Evolutionary conservation across 2,329 filamentous ascomycete species (phyloP).

Genomic region (Penicillium sp.): DNA sequence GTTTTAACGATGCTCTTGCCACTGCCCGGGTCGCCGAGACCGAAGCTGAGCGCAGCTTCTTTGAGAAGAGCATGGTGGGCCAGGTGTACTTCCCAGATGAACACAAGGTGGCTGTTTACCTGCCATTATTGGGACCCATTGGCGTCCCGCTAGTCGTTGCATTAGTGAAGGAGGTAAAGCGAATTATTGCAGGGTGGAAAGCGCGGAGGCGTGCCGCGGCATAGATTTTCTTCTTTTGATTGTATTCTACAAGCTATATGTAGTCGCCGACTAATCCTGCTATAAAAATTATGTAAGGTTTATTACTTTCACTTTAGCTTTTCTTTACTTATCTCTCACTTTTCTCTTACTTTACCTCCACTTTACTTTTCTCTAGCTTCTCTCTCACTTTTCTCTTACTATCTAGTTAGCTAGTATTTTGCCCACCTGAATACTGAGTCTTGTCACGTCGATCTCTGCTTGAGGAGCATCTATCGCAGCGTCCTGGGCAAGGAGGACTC

Average conservation of each 20-base stretch:
- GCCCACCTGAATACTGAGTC: no score
- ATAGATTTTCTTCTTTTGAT: conserved; percentile 3
- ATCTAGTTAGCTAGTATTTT: no score
- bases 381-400: no score
- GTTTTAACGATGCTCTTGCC: conserved; percentile 63
- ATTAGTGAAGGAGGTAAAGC: conserved; percentile 72
- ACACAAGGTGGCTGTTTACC: conserved; percentile 93
- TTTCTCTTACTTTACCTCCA: no score
- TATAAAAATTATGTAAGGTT: no score
- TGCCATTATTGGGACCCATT: conserved; percentile 84
- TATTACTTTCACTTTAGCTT: no score
- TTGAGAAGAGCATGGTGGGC: conserved; percentile 98
- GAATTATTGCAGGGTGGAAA: conserved; percentile 35
- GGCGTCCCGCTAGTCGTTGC: conserved; percentile 85
- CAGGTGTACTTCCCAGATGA: conserved; percentile 98
- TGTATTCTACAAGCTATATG: not conserved
- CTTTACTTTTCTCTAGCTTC: no score
- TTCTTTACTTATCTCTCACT: no score
- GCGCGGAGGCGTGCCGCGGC: conserved; percentile 15
- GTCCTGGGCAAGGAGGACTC: no score
- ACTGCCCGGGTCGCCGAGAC: conserved; percentile 80
- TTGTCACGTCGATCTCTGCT: no score
- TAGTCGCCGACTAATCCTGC: no score
- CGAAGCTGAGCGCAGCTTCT: conserved; percentile 90
- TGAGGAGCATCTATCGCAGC: no score